phyloP scores from a whole-genome alignment of 2,329 filamentous ascomycete species.

The Waltergamsia citrina region DNA sequence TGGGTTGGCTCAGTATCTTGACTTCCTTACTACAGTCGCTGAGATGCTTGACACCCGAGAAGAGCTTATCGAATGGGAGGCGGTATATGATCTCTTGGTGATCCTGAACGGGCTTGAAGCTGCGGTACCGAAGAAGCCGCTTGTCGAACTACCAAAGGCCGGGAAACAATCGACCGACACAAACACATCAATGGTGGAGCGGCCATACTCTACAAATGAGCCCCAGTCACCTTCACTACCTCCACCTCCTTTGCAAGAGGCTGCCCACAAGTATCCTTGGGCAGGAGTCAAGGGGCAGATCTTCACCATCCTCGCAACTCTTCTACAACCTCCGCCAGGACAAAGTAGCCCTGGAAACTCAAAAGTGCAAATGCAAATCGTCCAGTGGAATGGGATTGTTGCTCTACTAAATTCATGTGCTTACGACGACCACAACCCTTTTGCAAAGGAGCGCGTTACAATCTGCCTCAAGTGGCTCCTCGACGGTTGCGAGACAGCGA shows the following conservation, averaged over 20 bases:
- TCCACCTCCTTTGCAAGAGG: conserved; percentile 45
- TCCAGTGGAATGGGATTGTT: conserved; percentile 77
- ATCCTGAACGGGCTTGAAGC: conserved; percentile 80
- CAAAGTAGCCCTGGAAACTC: conserved; percentile 54
- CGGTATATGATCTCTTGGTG: conserved; percentile 79
- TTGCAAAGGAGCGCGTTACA: conserved; percentile 84
- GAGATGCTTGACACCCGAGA: conserved; percentile 77
- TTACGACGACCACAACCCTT: conserved; percentile 89
- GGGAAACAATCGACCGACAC: no score
- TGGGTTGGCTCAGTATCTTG: conserved; percentile 85
- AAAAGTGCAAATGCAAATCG: conserved; percentile 79
- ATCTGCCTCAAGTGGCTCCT: conserved; percentile 80
- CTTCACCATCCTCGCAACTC: conserved; percentile 77
- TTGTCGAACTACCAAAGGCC: conserved; percentile 34
- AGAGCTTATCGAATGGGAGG: conserved; percentile 85
- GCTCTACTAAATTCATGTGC: conserved; percentile 81
- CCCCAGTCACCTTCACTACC: conserved; percentile 24
- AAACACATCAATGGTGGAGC: conserved; percentile 56
- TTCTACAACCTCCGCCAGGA: conserved; percentile 72
- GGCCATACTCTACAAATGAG: conserved; percentile 43
- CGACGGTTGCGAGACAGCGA: conserved; percentile 65
- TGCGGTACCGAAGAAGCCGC: conserved; percentile 74
- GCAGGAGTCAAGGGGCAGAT: conserved; percentile 82
- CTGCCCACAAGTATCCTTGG: conserved; percentile 56
- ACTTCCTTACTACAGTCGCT: conserved; percentile 84